Conservation (phyloP, 768 basidiomycete genomes). For the Kwoniella sp. region DNA sequence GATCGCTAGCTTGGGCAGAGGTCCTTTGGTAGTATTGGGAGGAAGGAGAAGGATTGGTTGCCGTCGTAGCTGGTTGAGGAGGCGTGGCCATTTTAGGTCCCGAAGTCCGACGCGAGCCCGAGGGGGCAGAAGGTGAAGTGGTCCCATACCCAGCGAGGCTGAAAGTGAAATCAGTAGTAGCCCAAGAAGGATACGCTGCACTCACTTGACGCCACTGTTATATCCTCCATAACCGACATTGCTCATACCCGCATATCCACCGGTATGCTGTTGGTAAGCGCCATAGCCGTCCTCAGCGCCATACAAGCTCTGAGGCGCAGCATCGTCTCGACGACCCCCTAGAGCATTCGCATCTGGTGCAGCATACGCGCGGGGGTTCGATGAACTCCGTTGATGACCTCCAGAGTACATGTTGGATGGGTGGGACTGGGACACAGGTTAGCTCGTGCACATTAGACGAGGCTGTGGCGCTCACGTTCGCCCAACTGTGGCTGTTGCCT, state of each 20-base stretch:
- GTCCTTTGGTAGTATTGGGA: constrained; percentile 12
- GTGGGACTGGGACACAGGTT: constrained; percentile 7
- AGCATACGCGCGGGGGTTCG: constrained; percentile 16
- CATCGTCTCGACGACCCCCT: constrained; percentile 11
- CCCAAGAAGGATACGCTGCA: background rate
- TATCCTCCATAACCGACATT: constrained; percentile 15
- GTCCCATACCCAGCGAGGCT: constrained; percentile 14
- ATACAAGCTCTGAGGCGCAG: constrained; percentile 3
- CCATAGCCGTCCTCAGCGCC: constrained; percentile 3
- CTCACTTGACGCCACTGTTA: constrained; percentile 14
- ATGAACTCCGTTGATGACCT: constrained; percentile 13
- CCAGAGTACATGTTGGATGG: constrained; percentile 19
- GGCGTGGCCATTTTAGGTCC: constrained; percentile 12
- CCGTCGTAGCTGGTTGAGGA: constrained; percentile 6
- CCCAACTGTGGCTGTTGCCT: constrained; percentile 13
- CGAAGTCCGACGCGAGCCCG: constrained; percentile 14
- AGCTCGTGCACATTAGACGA: no score
- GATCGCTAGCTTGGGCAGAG: constrained; percentile 5
- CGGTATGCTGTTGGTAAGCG: constrained; percentile 11
- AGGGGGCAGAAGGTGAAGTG: constrained; percentile 9
- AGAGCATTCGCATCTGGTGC: background rate
- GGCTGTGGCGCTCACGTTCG: constrained; percentile 1
- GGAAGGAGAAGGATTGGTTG: constrained; percentile 13
- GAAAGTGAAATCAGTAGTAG: background rate
- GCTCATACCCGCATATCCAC: constrained; percentile 10